Conservation (phyloP, 768 basidiomycete genomes). For the Pleurotus djamor region DNA sequence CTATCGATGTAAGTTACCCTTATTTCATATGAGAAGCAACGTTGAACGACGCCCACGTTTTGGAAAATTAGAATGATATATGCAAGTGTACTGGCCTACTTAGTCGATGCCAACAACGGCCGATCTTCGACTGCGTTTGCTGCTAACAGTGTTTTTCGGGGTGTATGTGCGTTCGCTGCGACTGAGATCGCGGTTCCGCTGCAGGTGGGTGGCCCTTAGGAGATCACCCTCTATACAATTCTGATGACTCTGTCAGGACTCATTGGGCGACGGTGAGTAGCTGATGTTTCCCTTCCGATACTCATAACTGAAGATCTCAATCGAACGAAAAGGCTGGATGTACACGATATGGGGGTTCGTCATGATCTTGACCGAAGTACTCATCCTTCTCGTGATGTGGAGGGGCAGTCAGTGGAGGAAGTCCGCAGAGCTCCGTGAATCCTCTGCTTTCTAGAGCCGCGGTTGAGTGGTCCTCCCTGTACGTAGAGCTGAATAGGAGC, state of each 20-base stretch:
- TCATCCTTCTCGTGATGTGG: slow-evolving; percentile 58
- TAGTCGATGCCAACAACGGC: slow-evolving; percentile 85
- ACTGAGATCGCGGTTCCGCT: slow-evolving; percentile 75
- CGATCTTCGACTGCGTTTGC: slow-evolving; percentile 76
- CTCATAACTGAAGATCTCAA: not conserved
- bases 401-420: slow-evolving; percentile 63
- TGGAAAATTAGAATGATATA: slow-evolving; percentile 29
- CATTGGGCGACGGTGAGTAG: slow-evolving; percentile 68
- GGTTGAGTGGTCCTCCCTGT: not conserved
- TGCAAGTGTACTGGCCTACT: slow-evolving; percentile 59
- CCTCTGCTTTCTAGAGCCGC: not conserved
- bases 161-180: slow-evolving; percentile 62
- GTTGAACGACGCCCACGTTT: not conserved
- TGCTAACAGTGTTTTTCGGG: slow-evolving; percentile 75
- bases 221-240: not conserved
- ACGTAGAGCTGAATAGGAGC: too few relatives aligned
- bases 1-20: slow-evolving; percentile 57
- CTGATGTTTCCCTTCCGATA: not conserved
- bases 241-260: slow-evolving; percentile 35
- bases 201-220: slow-evolving; percentile 40
- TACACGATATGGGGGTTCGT: slow-evolving; percentile 65
- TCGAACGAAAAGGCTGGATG: slow-evolving; percentile 40
- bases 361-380: slow-evolving; percentile 46
- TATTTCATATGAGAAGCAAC: not conserved
- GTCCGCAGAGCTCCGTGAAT: slow-evolving; percentile 42